Percentiles rank a stretch among this genome's conserved stretches.
These are phyloP conservation scores for Dictyostelium intermedium DNA, from an alignment of 78 protist genomes.

Conservation along the genomic window DNA sequence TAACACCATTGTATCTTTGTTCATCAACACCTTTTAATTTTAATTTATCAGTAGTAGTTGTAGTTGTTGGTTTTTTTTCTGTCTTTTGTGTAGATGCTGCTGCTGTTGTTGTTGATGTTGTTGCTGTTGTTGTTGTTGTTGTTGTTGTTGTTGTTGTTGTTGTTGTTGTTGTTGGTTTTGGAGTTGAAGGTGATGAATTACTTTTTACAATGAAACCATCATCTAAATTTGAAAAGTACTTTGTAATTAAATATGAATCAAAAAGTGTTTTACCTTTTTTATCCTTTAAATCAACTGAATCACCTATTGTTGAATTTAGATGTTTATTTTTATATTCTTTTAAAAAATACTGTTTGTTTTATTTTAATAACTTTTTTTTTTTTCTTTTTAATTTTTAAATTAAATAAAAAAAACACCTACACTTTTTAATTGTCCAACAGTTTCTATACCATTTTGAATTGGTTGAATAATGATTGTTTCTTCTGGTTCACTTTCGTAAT, in stretches of 20 bases:
- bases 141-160: not conserved
- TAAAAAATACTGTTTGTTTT: slow-evolving; percentile 24
- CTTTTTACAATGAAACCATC: slow-evolving; percentile 54
- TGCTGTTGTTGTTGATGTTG: not conserved
- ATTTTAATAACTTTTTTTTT: not conserved
- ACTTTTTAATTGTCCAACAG: slow-evolving; percentile 35
- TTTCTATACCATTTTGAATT: not conserved
- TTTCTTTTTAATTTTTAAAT: no score
- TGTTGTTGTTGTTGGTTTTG: not conserved
- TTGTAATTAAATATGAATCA: slow-evolving; percentile 5
- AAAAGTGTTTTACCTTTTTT: slow-evolving; percentile 4
- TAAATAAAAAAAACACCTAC: not conserved
- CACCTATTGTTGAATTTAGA: not conserved
- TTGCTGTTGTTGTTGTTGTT: not conserved
- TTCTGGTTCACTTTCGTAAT: slow-evolving; percentile 58
- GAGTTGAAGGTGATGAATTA: not conserved
- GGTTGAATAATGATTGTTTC: slow-evolving; percentile 37
- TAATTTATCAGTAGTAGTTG: not conserved
- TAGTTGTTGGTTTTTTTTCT: not conserved
- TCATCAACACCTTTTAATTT: slow-evolving; percentile 29
- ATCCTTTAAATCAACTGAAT: slow-evolving; percentile 40
- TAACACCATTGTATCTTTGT: not conserved
- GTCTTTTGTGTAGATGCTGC: not conserved
- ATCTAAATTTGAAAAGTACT: slow-evolving; percentile 26
- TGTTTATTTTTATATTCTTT: slow-evolving; percentile 17